Evolutionary conservation across 2,329 filamentous ascomycete species (phyloP).

Genomic region (Cercospora zeina): DNA sequence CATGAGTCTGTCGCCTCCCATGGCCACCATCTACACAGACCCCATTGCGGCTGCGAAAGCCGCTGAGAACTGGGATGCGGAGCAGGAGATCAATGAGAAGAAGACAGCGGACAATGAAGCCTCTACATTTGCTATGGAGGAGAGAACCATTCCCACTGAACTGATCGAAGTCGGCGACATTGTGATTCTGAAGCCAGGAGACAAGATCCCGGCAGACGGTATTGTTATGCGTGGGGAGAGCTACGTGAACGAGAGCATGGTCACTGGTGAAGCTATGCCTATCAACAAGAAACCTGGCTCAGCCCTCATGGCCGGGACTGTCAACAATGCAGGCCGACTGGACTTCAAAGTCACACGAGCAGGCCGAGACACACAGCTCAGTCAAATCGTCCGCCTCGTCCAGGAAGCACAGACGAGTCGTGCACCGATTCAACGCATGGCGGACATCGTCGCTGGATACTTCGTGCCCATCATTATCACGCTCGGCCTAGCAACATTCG

Average conservation of each 20-base stretch:
- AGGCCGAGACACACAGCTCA: constrained; percentile 92
- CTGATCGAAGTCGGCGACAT: constrained; percentile 92
- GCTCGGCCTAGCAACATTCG: constrained; percentile 81
- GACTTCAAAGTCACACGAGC: constrained; percentile 92
- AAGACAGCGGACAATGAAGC: constrained; percentile 40
- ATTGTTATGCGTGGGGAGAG: constrained; percentile 84
- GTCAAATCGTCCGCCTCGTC: constrained; percentile 97
- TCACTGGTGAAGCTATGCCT: constrained; percentile 94
- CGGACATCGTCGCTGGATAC: constrained; percentile 86
- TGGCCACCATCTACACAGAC: constrained; percentile 94
- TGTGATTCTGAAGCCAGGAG: constrained; percentile 87
- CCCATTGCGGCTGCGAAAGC: constrained; percentile 91
- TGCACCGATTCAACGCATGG: constrained; percentile 90
- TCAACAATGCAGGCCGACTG: constrained; percentile 87
- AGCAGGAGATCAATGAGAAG: constrained; percentile 49
- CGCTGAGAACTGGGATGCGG: constrained; percentile 71
- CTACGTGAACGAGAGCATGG: constrained; percentile 96
- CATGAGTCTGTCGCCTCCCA: constrained; percentile 94
- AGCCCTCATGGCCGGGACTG: constrained; percentile 84
- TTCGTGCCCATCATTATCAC: constrained; percentile 88
- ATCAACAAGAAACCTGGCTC: constrained; percentile 83
- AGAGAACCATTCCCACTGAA: constrained; percentile 87
- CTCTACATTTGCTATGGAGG: constrained; percentile 67
- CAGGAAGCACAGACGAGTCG: constrained; percentile 94
- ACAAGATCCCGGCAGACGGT: constrained; percentile 95